Evolutionary conservation across 805 yeast species (phyloP).

Genomic region (Lipomyces kockii): DNA sequence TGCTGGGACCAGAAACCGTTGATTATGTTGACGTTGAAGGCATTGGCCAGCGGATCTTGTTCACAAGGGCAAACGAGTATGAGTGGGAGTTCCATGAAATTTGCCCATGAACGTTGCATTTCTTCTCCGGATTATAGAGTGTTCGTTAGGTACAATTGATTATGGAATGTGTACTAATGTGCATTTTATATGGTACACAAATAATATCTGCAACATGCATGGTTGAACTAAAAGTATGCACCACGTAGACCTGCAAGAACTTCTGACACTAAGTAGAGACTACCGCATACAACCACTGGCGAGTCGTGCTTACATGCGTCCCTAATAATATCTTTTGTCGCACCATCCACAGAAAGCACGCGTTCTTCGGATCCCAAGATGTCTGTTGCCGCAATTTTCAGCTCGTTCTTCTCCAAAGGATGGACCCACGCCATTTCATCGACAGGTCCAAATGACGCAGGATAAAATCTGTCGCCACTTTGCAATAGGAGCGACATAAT

Average conservation of each 20-base stretch:
- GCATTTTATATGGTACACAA: background rate
- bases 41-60: constrained; percentile 27
- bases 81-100: constrained; percentile 31
- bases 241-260: constrained; percentile 1
- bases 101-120: constrained; percentile 20
- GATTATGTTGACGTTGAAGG: constrained; percentile 31
- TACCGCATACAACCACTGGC: constrained; percentile 65
- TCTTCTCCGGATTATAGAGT: background rate
- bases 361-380: constrained; percentile 34
- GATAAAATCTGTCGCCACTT: constrained; percentile 59
- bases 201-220: background rate
- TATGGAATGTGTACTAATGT: background rate
- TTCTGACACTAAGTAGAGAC: constrained; percentile 62
- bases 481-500: constrained; percentile 58
- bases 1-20: constrained; percentile 25
- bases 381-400: constrained; percentile 42
- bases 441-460: constrained; percentile 68
- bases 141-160: background rate
- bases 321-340: constrained; percentile 26
- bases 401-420: constrained; percentile 49
- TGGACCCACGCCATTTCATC: constrained; percentile 95
- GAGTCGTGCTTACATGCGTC: constrained; percentile 42
- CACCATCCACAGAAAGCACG: background rate
- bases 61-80: constrained; percentile 18
- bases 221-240: background rate